Base-by-base conservation (phyloP, 345 rosid genomes). In the Draba incana region DNA sequence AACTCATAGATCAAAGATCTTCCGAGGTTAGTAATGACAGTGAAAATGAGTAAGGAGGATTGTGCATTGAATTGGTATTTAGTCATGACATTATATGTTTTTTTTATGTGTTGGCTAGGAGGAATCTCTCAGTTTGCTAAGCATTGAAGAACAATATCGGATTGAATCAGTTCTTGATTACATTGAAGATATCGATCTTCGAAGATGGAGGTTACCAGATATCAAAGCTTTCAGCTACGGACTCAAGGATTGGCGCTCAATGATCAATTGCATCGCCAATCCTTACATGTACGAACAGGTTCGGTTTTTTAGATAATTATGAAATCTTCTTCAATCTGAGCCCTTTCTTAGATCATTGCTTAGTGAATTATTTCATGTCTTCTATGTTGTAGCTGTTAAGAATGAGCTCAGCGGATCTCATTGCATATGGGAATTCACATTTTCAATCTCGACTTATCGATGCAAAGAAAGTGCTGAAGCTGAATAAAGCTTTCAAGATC, bases 181-280 rank as follows among this genome's bases (percentile, higher is more conserved):
- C 81, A 75, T 87, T 15, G 90, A 93, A 79, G 98, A 88, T 78
- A 80, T 75, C 1, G 97, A 87, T 78, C 92, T 93, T 82, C 79
- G 79, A 25, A 64, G 57, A 62, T 84, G 98, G 96, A 90, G 72
- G 48, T 80, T 90, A 48, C 84, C 82, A 0, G 84, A 88, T 67
- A 75, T 69, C 64, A 79, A 71, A 72, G 84, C 88, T 54, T 88
- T 93, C 74, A 76, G 71, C 43, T 68, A 84, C 41, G 92, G 94
- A 54, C 62, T 87, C n/a, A 48, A 67, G 52, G 94, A 87, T 72
- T 88, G 84, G 83, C 81, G 78, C 14, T 72, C 91, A 16, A 88
- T 68, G 85, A 58, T 88, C 57, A 93, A 87, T 56, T 82, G 87
- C 78, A 58, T 88, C 74, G 88, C 89, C 24, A 86, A 90, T 74